Evolutionary conservation across 2,329 filamentous ascomycete species (phyloP).

Genomic region (Aureobasidium sp.): DNA sequence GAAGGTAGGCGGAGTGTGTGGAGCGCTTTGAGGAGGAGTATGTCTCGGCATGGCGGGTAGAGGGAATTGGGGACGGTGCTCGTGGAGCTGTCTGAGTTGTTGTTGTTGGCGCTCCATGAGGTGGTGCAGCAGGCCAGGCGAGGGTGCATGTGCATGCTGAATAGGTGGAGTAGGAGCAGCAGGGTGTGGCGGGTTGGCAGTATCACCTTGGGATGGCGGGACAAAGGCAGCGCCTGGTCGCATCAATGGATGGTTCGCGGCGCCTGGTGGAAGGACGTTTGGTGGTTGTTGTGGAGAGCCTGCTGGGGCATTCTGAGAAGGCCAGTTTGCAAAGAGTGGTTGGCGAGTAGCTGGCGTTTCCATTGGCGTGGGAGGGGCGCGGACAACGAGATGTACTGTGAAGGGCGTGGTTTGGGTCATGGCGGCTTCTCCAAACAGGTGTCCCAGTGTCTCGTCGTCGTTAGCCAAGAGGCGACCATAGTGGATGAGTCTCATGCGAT

Average conservation of each 20-base stretch:
- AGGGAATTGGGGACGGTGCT: background rate
- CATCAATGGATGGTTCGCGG: background rate
- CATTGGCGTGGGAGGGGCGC: background rate
- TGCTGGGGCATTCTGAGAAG: background rate
- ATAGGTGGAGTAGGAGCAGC: background rate
- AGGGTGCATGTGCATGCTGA: background rate
- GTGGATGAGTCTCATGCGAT: conserved; percentile 50
- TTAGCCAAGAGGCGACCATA: conserved; percentile 45
- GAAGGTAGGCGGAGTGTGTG: background rate
- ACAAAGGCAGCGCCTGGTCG: background rate
- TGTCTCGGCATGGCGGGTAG: background rate
- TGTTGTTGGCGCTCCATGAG: conserved; percentile 4
- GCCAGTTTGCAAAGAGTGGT: background rate
- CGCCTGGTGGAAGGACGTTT: background rate
- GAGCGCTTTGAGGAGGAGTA: background rate
- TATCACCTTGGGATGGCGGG: background rate
- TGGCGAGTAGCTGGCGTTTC: background rate
- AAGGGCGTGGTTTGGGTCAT: conserved; percentile 34
- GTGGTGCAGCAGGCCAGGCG: background rate
- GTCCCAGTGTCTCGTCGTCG: conserved; percentile 39
- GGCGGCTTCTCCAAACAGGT: conserved; percentile 42
- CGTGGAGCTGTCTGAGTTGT: background rate
- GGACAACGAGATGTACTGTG: conserved; percentile 25
- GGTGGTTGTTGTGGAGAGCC: background rate
- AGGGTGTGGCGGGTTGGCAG: background rate